phyloP scores from a whole-genome alignment of 2,329 filamentous ascomycete species.

The Xylaria digitata region DNA sequence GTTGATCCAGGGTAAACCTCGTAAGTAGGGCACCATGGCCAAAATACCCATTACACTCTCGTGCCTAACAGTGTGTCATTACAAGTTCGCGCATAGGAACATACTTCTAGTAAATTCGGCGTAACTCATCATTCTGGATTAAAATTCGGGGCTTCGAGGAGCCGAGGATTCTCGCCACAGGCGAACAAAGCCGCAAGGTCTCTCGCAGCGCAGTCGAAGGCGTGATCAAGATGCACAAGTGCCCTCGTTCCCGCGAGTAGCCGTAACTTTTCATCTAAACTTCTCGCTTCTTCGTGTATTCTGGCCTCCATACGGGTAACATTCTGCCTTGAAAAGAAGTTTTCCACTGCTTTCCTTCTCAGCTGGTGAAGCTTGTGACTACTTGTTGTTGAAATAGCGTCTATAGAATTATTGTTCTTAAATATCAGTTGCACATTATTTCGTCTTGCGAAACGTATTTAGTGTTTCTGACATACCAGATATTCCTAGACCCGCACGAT shows the following conservation, averaged over 20 bases:
- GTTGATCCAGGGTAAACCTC: no score
- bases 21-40: no score
- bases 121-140: constrained; percentile 4
- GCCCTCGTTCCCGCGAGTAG: background rate
- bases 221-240: constrained; percentile 24
- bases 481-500: background rate
- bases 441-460: no score
- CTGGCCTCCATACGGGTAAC: background rate
- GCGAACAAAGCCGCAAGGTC: no score
- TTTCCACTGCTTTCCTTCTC: background rate
- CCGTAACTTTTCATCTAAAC: background rate
- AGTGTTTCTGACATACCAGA: background rate
- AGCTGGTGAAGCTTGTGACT: background rate
- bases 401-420: background rate
- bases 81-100: no score
- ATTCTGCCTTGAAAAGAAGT: background rate
- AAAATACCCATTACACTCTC: no score
- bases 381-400: background rate
- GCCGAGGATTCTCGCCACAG: constrained; percentile 9
- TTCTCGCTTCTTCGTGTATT: background rate
- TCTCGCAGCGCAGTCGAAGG: constrained; percentile 10
- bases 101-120: no score
- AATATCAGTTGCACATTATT: no score
- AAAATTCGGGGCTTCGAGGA: constrained; percentile 16
- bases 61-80: no score